Base-by-base conservation (phyloP, 1,284 basidiomycete genomes). In the Exobasidium rhododendri region DNA sequence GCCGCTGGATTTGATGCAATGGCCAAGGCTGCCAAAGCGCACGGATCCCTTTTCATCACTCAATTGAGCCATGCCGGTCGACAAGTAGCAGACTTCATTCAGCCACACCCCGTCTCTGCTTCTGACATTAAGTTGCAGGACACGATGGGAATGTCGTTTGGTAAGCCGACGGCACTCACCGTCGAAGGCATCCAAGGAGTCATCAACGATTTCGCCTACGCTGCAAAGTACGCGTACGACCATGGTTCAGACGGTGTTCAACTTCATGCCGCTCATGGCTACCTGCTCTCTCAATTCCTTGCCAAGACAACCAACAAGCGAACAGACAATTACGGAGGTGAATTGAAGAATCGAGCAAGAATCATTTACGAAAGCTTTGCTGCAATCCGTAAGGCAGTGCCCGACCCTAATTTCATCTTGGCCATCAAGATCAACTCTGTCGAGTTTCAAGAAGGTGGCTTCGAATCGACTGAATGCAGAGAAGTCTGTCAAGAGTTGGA, bases 391-490 rank as follows among this genome's bases (percentile, higher is more conserved):
- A 65, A 67, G 29, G 72, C 73, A 10, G 78, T 82, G 4, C 60
- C 65, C 28, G 74, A 75, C 55, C 45, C 46, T 1, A 54, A 45
- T 29, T 85, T 85, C 71, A 69, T 84, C 35, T 70, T 85, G 32
- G 81, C 80, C 13, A 82, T 84, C 72, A 85, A 85, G 74, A 77
- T 85, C 58, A 84, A 84, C 69, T 53, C 51, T 3, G 49, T 76
- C 26, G 83, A 82, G 54, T 63, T 59, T 32, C 52, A 49, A 44
- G 30, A 28, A 7, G 63, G 59, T 4, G 59, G 66, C 17, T 63
- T 66, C 59, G 13, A 32, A 26, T 20, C 66, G 14, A 59, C 65
- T 7, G 66, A 67, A 24, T 55, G 40, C 44, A 32, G 26, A 13
- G 31, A 58, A 29, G 49, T 67, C 31, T 62, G 54, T 44, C 31